Evolutionary conservation across 1,284 basidiomycete genomes (phyloP).

Genomic region (Mycena citricolor): DNA sequence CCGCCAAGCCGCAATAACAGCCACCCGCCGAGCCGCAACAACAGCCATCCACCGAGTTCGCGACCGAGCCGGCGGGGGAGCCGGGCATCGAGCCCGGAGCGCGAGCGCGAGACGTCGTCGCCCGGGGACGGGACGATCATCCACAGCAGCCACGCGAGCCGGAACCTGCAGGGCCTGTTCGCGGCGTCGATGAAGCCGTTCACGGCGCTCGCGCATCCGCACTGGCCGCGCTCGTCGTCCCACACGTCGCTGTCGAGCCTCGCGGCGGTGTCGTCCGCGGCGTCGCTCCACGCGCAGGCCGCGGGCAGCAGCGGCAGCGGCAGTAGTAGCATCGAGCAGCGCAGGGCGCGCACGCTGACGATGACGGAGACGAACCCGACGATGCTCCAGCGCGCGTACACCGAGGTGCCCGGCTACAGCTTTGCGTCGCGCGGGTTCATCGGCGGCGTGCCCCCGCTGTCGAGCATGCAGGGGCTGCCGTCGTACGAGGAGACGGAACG

Average conservation of each 20-base stretch:
- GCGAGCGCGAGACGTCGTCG: conserved; percentile 23
- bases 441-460: conserved; percentile 83
- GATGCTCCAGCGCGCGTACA: conserved; percentile 59
- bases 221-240: conserved; percentile 40
- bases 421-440: conserved; percentile 81
- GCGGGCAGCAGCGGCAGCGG: conserved; percentile 12
- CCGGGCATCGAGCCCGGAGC: conserved; percentile 52
- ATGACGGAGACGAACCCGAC: conserved; percentile 34
- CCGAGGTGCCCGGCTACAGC: conserved; percentile 82
- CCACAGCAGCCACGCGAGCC: conserved; percentile 50
- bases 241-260: conserved; percentile 33
- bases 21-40: conserved; percentile 29
- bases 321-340: conserved; percentile 8
- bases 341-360: conserved; percentile 15
- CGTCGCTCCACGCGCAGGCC: no score
- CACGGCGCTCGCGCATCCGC: conserved; percentile 37
- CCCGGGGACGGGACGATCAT: conserved; percentile 41
- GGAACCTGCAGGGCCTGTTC: conserved; percentile 53
- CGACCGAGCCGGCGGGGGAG: conserved; percentile 45
- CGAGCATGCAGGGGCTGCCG: conserved; percentile 70
- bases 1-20: conserved; percentile 31
- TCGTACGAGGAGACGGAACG: conserved; percentile 69
- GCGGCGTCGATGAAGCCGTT: conserved; percentile 65
- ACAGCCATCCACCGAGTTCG: conserved; percentile 38
- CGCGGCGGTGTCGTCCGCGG: conserved; percentile 6